These are phyloP conservation scores for Alternaria solani DNA, from an alignment of 2,329 filamentous ascomycete genomes.

Conservation along the genomic window DNA sequence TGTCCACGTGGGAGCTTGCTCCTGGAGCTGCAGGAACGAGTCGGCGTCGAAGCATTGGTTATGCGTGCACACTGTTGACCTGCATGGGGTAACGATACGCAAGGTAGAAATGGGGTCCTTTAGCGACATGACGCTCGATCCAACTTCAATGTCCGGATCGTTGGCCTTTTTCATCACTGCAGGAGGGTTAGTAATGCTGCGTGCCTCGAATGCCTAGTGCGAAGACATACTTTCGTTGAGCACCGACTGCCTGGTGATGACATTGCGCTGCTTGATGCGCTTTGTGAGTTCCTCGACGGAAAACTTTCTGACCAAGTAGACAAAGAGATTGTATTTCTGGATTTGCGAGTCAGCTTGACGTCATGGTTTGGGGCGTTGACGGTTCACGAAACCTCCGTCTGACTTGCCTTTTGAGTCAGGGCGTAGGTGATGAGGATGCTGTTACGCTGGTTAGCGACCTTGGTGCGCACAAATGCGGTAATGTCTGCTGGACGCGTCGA, in stretches of 20 bases:
- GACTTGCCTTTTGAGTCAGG: constrained; percentile 80
- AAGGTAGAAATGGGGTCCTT: constrained; percentile 92
- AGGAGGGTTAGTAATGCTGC: constrained; percentile 12
- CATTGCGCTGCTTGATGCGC: constrained; percentile 70
- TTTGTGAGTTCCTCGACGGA: constrained; percentile 75
- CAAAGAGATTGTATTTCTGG: constrained; percentile 62
- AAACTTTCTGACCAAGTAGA: constrained; percentile 78
- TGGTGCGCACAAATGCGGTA: constrained; percentile 76
- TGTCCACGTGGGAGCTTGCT: constrained; percentile 96
- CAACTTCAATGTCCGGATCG: constrained; percentile 88
- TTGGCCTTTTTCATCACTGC: constrained; percentile 80
- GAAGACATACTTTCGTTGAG: constrained; percentile 74
- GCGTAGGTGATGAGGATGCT: constrained; percentile 88
- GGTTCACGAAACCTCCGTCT: constrained; percentile 36
- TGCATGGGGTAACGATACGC: constrained; percentile 79
- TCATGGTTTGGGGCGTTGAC: not conserved
- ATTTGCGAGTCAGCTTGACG: constrained; percentile 24
- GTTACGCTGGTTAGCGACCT: constrained; percentile 74
- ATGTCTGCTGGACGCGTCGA: constrained; percentile 94
- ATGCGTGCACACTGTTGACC: constrained; percentile 81
- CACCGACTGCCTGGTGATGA: constrained; percentile 82
- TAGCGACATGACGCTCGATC: constrained; percentile 85
- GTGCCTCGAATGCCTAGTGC: not conserved
- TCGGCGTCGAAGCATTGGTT: constrained; percentile 94
- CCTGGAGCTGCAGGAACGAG: constrained; percentile 91